Conservation (phyloP, 768 basidiomycete species). For the Boletellus ananas region DNA sequence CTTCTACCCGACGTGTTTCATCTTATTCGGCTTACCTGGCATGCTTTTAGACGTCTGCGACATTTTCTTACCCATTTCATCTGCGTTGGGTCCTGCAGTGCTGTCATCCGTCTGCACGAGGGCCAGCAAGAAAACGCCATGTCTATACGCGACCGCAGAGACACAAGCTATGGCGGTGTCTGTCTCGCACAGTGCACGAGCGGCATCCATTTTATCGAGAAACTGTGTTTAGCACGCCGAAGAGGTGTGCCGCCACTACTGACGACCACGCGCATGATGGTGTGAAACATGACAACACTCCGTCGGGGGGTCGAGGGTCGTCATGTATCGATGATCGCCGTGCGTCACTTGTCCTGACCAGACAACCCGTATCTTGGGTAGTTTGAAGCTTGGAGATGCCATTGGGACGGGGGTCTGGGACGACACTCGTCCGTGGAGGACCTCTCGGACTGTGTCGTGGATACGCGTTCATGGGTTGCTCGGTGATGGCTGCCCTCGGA, state of each 20-base stretch:
- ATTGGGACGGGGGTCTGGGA: too few relatives aligned
- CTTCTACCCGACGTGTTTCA: neutral
- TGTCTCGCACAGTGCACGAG: neutral
- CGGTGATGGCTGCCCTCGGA: slow-evolving; percentile 53
- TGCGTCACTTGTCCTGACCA: slow-evolving; percentile 18
- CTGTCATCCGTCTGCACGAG: neutral
- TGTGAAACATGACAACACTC: slow-evolving; percentile 21
- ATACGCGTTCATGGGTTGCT: slow-evolving; percentile 35
- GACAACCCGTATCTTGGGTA: neutral
- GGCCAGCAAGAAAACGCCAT: neutral
- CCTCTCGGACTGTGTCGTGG: neutral
- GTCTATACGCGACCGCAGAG: too few relatives aligned
- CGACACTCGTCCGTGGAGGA: too few relatives aligned
- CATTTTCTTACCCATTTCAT: too few relatives aligned
- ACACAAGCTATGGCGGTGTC: too few relatives aligned
- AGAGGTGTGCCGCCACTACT: neutral
- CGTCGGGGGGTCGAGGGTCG: slow-evolving; percentile 52
- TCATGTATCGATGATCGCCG: slow-evolving; percentile 60
- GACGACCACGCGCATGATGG: slow-evolving; percentile 28
- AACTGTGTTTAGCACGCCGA: neutral
- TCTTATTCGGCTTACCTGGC: neutral
- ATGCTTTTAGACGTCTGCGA: too few relatives aligned
- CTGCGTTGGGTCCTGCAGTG: neutral
- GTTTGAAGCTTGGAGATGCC: too few relatives aligned
- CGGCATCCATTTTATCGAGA: neutral